Evolutionary conservation across 441 rosid species (phyloP), one percentile per base, ranked within the genome.

Genomic region (Populus hybrid): DNA sequence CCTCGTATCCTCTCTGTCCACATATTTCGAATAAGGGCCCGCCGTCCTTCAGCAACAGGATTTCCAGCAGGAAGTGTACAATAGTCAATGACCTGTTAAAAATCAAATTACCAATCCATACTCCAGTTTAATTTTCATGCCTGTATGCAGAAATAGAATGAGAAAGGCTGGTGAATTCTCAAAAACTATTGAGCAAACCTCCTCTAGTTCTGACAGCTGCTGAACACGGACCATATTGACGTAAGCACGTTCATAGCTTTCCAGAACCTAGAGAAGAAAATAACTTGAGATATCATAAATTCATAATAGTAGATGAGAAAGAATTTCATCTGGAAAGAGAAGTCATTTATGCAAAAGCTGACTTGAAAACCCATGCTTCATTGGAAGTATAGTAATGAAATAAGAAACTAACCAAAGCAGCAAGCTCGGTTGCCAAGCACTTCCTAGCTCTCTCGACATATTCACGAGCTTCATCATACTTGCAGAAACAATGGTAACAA

Each of bases 1-100:
- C 99, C 99, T 83, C 92, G 93, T 83, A 97, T 97, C 79, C 99
- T 88, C 80, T 97, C 97, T 74, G 98, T 92, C 99, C 99, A 97
- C 99, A 97, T 97, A 86, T 94, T 93, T 68, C 98, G 97, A 79
- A 97, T 91, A 77, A 97, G 91, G 74, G 96, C 92, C 70, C 93
- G 91, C 78, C 99, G 91, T 74, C 89, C 97, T 79, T 95, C 98
- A 74, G 97, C 90, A 73, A 94, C 97, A 68, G 89, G 77, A 85
- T 91, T 91, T 82, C 83, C 96, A 81, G 79, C 81, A 16, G 99
- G 99, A 76, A 95, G 93, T 73, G 98, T 97, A 84, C 90, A 92
- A 80, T 97, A 95, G 81, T 97, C 99, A 80, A 97, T 95, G 73
- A 97, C 99, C 99, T 97, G 81, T 80, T 64, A 69, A 69, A 68